phyloP scores from a whole-genome alignment of 306 rosid species.

The Gastrolobium villosum region DNA sequence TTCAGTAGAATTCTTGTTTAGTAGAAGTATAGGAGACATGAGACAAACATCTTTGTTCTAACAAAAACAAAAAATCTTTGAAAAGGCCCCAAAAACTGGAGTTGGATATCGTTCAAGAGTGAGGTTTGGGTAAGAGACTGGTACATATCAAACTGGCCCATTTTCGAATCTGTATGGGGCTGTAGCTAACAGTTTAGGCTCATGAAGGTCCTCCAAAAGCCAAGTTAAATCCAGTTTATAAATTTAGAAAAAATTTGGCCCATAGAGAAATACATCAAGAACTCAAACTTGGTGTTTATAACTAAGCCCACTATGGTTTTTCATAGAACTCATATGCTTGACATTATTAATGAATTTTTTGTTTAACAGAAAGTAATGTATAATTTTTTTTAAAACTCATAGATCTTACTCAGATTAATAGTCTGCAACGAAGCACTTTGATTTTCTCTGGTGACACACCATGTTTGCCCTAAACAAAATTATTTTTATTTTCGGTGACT shows the following conservation, averaged over 20 bases:
- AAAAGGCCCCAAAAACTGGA: no score
- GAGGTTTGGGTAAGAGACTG: neutral
- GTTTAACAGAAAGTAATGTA: neutral
- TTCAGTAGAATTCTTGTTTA: no score
- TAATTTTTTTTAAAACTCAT: neutral
- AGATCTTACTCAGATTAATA: neutral
- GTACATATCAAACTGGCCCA: neutral
- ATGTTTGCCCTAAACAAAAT: neutral
- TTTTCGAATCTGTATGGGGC: neutral
- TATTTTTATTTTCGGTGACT: neutral
- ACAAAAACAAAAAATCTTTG: no score
- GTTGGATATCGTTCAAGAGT: no score
- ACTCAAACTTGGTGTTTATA: no score
- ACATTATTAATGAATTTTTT: no score
- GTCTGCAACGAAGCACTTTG: neutral
- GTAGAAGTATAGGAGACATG: no score
- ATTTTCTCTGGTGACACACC: neutral
- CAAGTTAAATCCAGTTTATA: neutral
- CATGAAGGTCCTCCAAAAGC: neutral
- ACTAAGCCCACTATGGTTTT: no score
- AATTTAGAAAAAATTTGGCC: neutral
- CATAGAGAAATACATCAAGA: neutral
- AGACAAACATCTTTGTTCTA: no score
- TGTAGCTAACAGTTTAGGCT: no score
- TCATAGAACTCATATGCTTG: no score